Conservation (phyloP, 139 green algal genomes). For the Tetratostichococcus sp. region DNA sequence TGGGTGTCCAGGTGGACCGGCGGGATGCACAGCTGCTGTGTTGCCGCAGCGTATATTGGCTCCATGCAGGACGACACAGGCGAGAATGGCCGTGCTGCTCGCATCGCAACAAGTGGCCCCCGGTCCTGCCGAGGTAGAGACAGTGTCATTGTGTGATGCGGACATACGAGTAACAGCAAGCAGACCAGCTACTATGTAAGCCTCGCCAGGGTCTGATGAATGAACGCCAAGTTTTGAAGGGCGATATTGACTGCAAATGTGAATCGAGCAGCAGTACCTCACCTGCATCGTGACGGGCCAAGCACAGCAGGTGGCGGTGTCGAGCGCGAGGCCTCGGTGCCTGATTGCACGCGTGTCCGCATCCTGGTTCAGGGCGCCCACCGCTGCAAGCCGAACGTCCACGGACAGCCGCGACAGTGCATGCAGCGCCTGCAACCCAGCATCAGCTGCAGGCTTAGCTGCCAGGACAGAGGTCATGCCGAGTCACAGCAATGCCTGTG, state of each 20-base stretch:
- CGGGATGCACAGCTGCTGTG: neutral
- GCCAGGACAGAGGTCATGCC: no score
- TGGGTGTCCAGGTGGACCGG: neutral
- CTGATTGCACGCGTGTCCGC: neutral
- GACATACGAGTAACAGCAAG: no score
- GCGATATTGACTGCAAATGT: no score
- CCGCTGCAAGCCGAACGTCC: neutral
- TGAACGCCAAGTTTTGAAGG: no score
- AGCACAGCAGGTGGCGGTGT: neutral
- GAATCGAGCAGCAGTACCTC: neutral
- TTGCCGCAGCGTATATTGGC: neutral
- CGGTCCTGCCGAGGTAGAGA: no score
- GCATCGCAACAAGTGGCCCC: neutral
- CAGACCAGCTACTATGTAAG: no score
- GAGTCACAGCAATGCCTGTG: no score
- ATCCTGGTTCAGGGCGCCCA: neutral
- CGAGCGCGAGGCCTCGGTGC: neutral
- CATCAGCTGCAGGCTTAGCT: no score
- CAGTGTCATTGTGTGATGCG: no score
- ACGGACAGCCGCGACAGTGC: neutral
- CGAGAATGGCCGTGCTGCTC: neutral
- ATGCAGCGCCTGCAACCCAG: neutral
- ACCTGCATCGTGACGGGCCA: neutral
- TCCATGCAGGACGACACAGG: neutral
- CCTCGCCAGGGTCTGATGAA: no score